Conservation (phyloP, 2,329 filamentous ascomycete genomes). For the Trichophyton equinum region DNA sequence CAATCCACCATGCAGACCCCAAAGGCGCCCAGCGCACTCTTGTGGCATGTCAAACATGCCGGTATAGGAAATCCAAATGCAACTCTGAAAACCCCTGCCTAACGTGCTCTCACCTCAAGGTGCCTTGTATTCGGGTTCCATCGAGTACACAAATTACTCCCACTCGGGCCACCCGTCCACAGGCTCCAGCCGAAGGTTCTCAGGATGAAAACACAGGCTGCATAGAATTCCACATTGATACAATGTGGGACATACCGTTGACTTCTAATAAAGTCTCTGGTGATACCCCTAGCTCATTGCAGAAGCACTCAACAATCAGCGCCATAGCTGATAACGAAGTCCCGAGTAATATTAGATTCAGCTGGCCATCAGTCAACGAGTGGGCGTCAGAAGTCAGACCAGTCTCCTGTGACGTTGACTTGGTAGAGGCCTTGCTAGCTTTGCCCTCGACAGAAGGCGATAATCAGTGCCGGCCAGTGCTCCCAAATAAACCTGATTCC, state of each 20-base stretch:
- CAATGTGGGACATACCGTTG: neutral
- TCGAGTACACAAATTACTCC: neutral
- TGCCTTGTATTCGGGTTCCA: neutral
- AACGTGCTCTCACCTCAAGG: neutral
- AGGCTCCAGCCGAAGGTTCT: neutral
- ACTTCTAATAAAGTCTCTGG: neutral
- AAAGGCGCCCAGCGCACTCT: neutral
- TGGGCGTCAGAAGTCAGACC: neutral
- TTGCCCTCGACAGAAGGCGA: neutral
- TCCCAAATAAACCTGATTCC: neutral
- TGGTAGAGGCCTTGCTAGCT: neutral
- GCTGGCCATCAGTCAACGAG: neutral
- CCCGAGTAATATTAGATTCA: neutral
- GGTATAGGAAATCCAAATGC: neutral
- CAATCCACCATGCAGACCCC: neutral
- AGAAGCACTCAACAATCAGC: neutral
- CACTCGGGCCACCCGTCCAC: neutral
- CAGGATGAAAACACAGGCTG: neutral
- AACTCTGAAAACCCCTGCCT: neutral
- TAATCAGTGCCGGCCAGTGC: neutral
- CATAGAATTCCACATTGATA: neutral
- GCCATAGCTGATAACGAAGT: neutral
- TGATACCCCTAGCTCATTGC: neutral
- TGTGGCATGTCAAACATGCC: neutral
- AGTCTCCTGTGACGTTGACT: neutral